Evolutionary conservation across 495 filamentous ascomycete genomes (phyloP), one percentile per base, ranked within the genome.

Genomic region (Penicillium longicatenatum): DNA sequence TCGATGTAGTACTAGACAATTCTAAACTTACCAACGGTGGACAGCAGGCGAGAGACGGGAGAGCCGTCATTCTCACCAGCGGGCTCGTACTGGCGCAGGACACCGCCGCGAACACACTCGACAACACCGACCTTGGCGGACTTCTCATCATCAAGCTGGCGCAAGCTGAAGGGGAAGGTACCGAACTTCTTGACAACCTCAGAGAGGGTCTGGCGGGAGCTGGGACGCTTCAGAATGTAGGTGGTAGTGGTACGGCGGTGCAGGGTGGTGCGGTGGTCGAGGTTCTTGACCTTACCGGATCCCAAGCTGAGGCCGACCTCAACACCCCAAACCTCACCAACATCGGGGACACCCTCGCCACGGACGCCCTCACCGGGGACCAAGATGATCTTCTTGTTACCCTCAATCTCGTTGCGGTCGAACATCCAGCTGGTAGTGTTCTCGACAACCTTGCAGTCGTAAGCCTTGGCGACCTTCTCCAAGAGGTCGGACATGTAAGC

Each of bases 361-460:
- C 94, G 96, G 66, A 90, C 86, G 60, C 82, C 78, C 67, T 96
- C 44, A 51, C 88, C 89, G 30, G 95, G 92, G 19, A 89, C 81
- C 24, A 98, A 77, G 51, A 98, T 94, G 69, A 98, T 95, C 85
- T 96, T 97, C 86, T 98, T 98, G 80, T 89, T 89, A 56, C 88
- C 89, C 78, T 98, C 94, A 62, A 98, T 98, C 71, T 98, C 94
- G 73, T 98, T 96, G 68, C 89, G 89, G 62, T 90, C 91, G 69
- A 98, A 97, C 37, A 90, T 74, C 92, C 93, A 98, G 69, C 89
- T 92, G 45, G 94, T 98, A 45, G 94, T 98, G 79, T 91, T 94
- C 82, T 98, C 95, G 50, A 98, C 91, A 39, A 98, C 75, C 61
- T 87, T 96, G 82, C 90, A 93, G 58, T 89, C 92, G 78, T 96